These are phyloP conservation scores for Cercospora sp. DNA, from an alignment of 2,329 filamentous ascomycete genomes.

Conservation along the genomic window DNA sequence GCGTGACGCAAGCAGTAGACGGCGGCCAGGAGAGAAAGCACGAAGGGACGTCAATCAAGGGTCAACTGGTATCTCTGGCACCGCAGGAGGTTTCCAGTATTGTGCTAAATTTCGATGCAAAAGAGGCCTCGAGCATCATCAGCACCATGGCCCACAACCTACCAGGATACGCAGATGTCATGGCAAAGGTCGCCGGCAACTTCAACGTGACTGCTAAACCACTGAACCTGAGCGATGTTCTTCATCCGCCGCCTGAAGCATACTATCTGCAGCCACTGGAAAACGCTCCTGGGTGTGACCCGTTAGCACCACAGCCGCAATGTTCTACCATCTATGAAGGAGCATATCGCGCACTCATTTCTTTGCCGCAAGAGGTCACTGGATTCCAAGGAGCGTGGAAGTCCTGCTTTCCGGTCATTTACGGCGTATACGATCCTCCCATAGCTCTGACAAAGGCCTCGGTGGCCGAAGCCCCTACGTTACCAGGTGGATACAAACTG, in stretches of 20 bases:
- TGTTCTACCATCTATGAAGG: slow-evolving; percentile 27
- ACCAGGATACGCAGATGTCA: slow-evolving; percentile 16
- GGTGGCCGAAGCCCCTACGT: not conserved
- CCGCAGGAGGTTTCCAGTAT: slow-evolving; percentile 23
- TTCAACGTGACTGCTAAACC: slow-evolving; percentile 11
- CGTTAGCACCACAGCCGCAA: slow-evolving; percentile 13
- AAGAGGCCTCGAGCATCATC: slow-evolving; percentile 17
- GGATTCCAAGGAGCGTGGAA: slow-evolving; percentile 19
- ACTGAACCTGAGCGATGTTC: slow-evolving; percentile 13
- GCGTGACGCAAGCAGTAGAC: slow-evolving; percentile 6
- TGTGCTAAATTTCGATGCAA: slow-evolving; percentile 12
- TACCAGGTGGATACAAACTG: slow-evolving; percentile 9
- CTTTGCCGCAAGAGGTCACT: slow-evolving; percentile 20
- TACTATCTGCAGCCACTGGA: slow-evolving; percentile 22
- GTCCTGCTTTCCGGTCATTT: slow-evolving; percentile 19
- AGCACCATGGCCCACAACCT: slow-evolving; percentile 13
- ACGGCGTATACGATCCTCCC: slow-evolving; percentile 25
- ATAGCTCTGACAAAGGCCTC: slow-evolving; percentile 18
- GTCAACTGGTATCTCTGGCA: slow-evolving; percentile 18
- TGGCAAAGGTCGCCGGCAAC: slow-evolving; percentile 11
- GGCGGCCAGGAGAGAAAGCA: slow-evolving; percentile 9
- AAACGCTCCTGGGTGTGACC: slow-evolving; percentile 14
- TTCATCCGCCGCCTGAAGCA: slow-evolving; percentile 19
- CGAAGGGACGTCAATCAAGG: slow-evolving; percentile 14
- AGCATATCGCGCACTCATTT: slow-evolving; percentile 20